Base-by-base conservation (phyloP, 306 rosid species). In the Elaeagnus macrophylla region DNA sequence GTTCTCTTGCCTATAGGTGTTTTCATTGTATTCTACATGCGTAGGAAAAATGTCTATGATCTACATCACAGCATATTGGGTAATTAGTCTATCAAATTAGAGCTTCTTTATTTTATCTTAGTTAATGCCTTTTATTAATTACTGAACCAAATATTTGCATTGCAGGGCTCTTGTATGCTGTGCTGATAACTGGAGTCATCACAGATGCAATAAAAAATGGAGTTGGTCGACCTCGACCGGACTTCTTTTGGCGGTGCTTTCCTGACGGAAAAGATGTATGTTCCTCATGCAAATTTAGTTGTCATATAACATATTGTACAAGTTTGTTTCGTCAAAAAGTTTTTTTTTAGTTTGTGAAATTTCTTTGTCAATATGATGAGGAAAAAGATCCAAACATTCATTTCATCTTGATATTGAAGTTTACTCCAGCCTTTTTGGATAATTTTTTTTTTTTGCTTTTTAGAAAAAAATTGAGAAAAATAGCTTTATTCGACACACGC, bases 171-270 rank as follows among this genome's bases (percentile, higher is more conserved):
- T 16, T 66, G 50, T 79, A 56, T 58, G 7, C 79, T 48, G 42
- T 66, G 61, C 50, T 79, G 6, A 72, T 79, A 46, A 75, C 85
- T 8, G 79, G 70, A 53, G 85, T 79, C n/a, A 79, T 79, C 50
- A 75, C 85, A 0, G 85, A 79, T 60, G 16, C 62, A 48, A 72
- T 79, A 44, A 79, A 79, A 66, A 79, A 75, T 59, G 79, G 79
- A 15, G 81, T 79, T 59, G 85, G 85, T 36, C 72, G 81, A 36
- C 85, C 81, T 37, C 53, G 85, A 16, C 81, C 81, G 16, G 72
- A 79, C 69, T 75, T 79, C 65, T 79, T 65, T 35, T 25, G 49
- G 12, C 71, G 85, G 40, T 79, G 85, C 56, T 79, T 79, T 52
- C 81, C 85, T 12, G 19, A 75, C 53, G 75, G 59, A 40, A 43